phyloP scores from a whole-genome alignment of 345 rosid species.

The Crucihimalaya himalaica region DNA sequence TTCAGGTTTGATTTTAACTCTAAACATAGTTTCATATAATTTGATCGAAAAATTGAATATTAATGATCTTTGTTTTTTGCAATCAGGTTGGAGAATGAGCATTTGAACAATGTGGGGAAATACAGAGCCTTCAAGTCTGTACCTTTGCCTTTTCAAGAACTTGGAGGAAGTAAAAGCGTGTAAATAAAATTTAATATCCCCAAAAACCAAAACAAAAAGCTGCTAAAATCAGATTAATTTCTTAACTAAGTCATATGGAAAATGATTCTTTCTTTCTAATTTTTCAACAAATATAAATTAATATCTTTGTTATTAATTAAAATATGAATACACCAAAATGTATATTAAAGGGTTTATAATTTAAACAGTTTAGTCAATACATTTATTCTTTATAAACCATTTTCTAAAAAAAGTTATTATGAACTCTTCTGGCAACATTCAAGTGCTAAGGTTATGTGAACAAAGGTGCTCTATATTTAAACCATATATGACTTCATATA shows the following conservation, averaged over 20 bases:
- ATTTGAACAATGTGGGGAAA: constrained; percentile 80
- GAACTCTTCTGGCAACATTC: too few relatives aligned
- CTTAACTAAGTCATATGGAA: neutral
- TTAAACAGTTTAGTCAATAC: neutral
- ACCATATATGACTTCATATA: too few relatives aligned
- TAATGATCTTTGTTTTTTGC: neutral
- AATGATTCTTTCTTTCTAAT: neutral
- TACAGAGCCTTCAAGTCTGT: constrained; percentile 79
- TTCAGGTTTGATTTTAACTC: constrained; percentile 55
- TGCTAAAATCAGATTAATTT: neutral
- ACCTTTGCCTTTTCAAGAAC: constrained; percentile 65
- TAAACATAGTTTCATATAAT: neutral
- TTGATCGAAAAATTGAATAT: neutral
- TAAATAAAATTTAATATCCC: constrained; percentile 13
- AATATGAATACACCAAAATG: neutral
- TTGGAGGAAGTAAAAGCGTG: constrained; percentile 38
- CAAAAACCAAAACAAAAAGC: neutral
- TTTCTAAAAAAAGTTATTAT: too few relatives aligned
- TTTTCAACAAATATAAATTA: neutral
- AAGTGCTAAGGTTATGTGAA: too few relatives aligned
- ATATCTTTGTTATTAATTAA: neutral
- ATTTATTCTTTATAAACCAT: too few relatives aligned
- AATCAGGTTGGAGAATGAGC: constrained; percentile 84
- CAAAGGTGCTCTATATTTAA: too few relatives aligned
- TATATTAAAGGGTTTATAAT: neutral